Evolutionary conservation across 257 asterid genomes (phyloP), one percentile per base, ranked within the genome.

Genomic region (Ilex aquifolium): DNA sequence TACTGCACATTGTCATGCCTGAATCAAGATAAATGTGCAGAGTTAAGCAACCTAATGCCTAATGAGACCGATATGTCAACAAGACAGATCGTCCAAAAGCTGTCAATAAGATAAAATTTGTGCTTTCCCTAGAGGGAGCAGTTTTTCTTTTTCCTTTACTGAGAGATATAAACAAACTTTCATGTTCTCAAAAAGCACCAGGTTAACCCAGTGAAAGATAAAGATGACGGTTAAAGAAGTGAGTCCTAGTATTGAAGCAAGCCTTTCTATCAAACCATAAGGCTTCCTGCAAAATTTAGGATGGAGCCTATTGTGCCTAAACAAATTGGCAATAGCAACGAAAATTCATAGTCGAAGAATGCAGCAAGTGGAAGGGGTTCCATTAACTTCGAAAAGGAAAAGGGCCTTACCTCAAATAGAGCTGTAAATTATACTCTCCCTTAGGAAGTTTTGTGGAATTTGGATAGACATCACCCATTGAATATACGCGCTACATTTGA

Each of bases 381-480:
- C 5, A 40, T 52, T 32, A 30, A 48, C 27, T 39, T 30, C 49
- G 16, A 39, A 40, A 50, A 72, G 27, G 29, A 48, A 15, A 66
- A 74, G 39, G 40, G 40, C 10, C 53, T 62, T 58, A 75, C 99
- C 99, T 89, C 68, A 92, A 66, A 82, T 81, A 82, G 48, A 92
- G 96, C 82, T 79, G 97, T 65, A 92, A 72, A 62, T 72, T 85
- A 77, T 79, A 89, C 69, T 92, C 97, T 66, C 97, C 99, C 95
- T 89, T 92, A 30, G 99, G 97, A 77, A 92, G 86, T 76, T 85
- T 89, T 30, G 85, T 80, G 15, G 75, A 55, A 8, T 76, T 79
- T 61, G 99, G 99, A 85, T 92, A 92, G 67, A 89, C 99, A 72
- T 92, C 99, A 70, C 99, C 99, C 88, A 71, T 71, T 64, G 96